Conservation (phyloP, 179 eudicot genomes). For the Pouteria campechiana region DNA sequence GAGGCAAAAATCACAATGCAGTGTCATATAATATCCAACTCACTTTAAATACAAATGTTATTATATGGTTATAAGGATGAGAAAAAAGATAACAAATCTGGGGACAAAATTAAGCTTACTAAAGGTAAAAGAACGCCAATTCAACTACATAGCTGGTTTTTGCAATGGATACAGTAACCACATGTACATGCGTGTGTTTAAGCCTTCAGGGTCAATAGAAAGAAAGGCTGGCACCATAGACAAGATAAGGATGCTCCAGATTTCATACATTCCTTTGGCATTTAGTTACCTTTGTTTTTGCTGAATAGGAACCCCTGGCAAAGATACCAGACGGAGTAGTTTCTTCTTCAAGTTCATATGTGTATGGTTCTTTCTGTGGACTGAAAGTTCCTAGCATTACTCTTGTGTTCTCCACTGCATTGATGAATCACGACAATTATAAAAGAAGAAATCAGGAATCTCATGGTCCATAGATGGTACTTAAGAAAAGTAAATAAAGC, state of each 20-base stretch:
- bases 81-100: too few relatives aligned
- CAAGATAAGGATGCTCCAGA: background rate
- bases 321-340: conserved; percentile 70
- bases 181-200: too few relatives aligned
- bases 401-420: conserved; percentile 62
- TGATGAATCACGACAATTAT: too few relatives aligned
- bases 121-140: background rate
- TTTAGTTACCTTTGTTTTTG: conserved; percentile 41
- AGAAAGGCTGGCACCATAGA: background rate
- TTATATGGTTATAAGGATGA: too few relatives aligned
- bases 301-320: conserved; percentile 69
- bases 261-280: background rate
- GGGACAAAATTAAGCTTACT: background rate
- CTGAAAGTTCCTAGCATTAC: conserved; percentile 87
- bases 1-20: too few relatives aligned
- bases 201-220: too few relatives aligned
- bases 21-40: too few relatives aligned
- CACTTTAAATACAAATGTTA: too few relatives aligned
- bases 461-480: too few relatives aligned
- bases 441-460: too few relatives aligned
- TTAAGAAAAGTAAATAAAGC: too few relatives aligned
- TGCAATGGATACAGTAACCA: too few relatives aligned
- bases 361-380: conserved; percentile 69
- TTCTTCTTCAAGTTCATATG: conserved; percentile 68
- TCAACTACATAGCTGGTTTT: background rate